Conservation (phyloP, 2,329 filamentous ascomycete genomes). For the Chrysoporthe cubensis region DNA sequence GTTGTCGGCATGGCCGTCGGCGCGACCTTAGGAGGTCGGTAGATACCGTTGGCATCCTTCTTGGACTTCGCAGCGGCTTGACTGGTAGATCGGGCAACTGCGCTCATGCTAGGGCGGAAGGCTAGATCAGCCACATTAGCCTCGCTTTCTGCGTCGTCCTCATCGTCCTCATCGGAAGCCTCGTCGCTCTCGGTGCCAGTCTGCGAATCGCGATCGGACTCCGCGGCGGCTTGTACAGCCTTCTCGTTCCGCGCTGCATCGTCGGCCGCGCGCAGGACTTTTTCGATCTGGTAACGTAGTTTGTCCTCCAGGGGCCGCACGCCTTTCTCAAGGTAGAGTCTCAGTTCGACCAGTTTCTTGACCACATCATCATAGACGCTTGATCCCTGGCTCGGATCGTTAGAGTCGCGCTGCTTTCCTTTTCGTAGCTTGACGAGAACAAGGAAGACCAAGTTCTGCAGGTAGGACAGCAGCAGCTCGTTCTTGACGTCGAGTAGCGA, state of each 20-base stretch:
- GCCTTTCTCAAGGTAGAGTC: conserved; percentile 92
- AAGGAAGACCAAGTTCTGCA: conserved; percentile 91
- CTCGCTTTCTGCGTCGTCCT: conserved; percentile 38
- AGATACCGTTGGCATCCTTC: conserved; percentile 69
- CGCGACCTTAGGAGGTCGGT: conserved; percentile 86
- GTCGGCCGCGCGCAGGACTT: conserved; percentile 86
- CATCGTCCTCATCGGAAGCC: conserved; percentile 39
- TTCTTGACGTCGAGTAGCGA: conserved; percentile 96
- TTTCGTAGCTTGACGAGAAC: conserved; percentile 80
- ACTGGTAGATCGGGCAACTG: conserved; percentile 41
- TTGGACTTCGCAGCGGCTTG: conserved; percentile 36
- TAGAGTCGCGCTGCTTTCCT: conserved; percentile 36
- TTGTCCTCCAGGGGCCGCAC: conserved; percentile 88
- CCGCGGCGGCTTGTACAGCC: conserved; percentile 40
- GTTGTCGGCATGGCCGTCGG: conserved; percentile 80
- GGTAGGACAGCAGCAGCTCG: conserved; percentile 93
- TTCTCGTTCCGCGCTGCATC: conserved; percentile 61
- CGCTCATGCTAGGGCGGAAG: conserved; percentile 43
- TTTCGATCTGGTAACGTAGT: conserved; percentile 94
- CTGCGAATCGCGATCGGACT: conserved; percentile 41
- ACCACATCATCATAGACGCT: conserved; percentile 70
- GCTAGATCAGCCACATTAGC: conserved; percentile 35
- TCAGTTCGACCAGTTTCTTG: conserved; percentile 84
- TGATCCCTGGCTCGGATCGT: conserved; percentile 38
- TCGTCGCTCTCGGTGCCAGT: conserved; percentile 43